phyloP scores from a whole-genome alignment of 2,329 filamentous ascomycete genomes.

The Fusarium pseudoanthophilum region DNA sequence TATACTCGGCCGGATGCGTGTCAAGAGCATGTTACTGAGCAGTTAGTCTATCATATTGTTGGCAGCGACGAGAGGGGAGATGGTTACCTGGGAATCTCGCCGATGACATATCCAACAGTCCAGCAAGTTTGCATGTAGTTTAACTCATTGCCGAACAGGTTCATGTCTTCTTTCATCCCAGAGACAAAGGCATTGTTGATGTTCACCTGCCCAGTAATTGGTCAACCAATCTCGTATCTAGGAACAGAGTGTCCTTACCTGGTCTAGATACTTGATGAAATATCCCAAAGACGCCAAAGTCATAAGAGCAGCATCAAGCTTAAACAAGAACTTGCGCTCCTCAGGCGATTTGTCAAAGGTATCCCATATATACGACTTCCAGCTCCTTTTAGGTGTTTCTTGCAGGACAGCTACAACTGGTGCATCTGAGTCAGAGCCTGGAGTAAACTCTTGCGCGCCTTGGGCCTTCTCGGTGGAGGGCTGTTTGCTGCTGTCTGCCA shows the following conservation, averaged over 20 bases:
- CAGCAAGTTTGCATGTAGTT: constrained; percentile 66
- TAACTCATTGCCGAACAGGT: constrained; percentile 55
- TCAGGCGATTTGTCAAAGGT: constrained; percentile 57
- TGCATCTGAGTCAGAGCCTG: constrained; percentile 4
- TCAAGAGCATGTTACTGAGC: constrained; percentile 49
- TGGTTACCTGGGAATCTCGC: constrained; percentile 49
- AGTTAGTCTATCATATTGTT: too few species aligned
- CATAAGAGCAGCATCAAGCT: constrained; percentile 55
- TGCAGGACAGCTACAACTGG: background rate
- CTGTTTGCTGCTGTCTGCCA: background rate
- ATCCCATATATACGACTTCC: constrained; percentile 62
- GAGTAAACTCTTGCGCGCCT: fast-evolving
- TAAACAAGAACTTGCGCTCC: constrained; percentile 55
- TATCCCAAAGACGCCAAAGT: constrained; percentile 51
- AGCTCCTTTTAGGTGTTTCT: constrained; percentile 39
- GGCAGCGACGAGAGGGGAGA: too few species aligned
- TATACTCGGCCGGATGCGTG: constrained; percentile 52
- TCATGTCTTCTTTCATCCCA: constrained; percentile 63
- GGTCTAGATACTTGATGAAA: constrained; percentile 54
- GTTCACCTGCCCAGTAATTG: too few species aligned
- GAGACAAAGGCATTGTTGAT: constrained; percentile 48
- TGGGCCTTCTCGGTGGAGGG: background rate
- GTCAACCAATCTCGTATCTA: too few species aligned
- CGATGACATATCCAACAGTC: constrained; percentile 69
- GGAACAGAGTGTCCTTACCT: too few species aligned